phyloP scores from a whole-genome alignment of 257 asterid species.

The Prunella vulgaris region DNA sequence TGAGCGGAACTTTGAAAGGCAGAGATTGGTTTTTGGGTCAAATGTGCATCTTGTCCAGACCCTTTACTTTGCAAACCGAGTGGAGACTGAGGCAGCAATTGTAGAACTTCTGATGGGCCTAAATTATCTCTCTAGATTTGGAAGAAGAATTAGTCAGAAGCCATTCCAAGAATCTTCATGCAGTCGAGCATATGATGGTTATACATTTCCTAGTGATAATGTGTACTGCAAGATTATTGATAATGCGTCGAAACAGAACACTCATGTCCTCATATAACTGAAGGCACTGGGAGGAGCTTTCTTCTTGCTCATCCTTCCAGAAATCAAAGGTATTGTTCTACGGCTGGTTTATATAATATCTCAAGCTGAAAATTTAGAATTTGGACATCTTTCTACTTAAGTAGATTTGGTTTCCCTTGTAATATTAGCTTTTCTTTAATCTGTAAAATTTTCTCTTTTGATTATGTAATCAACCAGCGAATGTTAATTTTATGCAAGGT shows the following conservation, averaged over 20 bases:
- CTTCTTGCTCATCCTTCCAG: slow-evolving; percentile 8
- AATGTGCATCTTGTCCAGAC: slow-evolving; percentile 85
- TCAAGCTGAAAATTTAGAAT: slow-evolving; percentile 18
- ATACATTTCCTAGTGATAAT: slow-evolving; percentile 28
- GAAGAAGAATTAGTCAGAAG: slow-evolving; percentile 39
- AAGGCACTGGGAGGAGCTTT: neutral
- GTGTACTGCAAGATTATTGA: slow-evolving; percentile 35
- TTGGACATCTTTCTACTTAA: slow-evolving; percentile 3
- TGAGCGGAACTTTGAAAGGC: slow-evolving; percentile 69
- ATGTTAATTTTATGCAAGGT: neutral
- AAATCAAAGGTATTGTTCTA: slow-evolving; percentile 19
- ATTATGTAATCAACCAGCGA: neutral
- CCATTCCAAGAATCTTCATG: slow-evolving; percentile 45
- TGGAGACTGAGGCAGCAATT: slow-evolving; percentile 60
- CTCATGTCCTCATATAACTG: neutral
- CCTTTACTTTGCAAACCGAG: slow-evolving; percentile 66
- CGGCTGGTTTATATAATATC: slow-evolving; percentile 9
- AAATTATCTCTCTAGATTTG: slow-evolving; percentile 64
- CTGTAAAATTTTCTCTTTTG: slow-evolving; percentile 1
- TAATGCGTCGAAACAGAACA: slow-evolving; percentile 22
- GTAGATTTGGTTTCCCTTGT: slow-evolving; percentile 8
- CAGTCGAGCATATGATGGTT: slow-evolving; percentile 39
- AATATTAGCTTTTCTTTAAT: slow-evolving; percentile 12
- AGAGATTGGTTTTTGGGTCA: slow-evolving; percentile 49
- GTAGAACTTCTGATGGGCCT: slow-evolving; percentile 74